Evolutionary conservation across 352 stramenopile genomes (phyloP).

Genomic region (Blastocystis sp.): DNA sequence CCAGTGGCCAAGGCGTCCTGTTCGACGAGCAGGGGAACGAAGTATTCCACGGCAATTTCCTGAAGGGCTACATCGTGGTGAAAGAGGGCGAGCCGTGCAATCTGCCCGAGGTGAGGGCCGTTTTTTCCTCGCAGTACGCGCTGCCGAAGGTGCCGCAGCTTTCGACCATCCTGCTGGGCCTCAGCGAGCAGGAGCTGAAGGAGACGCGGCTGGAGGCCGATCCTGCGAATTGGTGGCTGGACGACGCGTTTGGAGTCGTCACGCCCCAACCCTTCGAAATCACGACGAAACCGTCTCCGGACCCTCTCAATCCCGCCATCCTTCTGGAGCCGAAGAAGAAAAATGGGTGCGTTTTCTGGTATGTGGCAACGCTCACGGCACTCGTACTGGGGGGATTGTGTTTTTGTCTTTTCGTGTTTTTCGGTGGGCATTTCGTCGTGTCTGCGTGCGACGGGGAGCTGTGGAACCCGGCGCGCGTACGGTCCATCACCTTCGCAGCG

Average conservation of each 20-base stretch:
- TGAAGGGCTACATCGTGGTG: neutral
- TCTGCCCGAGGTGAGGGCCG: neutral
- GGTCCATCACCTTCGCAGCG: neutral
- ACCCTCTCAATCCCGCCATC: no score
- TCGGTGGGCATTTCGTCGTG: neutral
- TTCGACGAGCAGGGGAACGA: neutral
- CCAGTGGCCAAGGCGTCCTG: neutral
- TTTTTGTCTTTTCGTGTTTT: neutral
- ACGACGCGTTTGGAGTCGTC: neutral
- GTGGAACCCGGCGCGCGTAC: neutral
- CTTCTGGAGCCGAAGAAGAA: no score
- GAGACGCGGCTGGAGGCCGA: neutral
- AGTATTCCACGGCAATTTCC: neutral
- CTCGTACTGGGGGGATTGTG: no score
- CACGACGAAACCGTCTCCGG: no score
- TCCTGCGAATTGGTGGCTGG: neutral
- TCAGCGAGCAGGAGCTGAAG: neutral
- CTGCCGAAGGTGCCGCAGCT: neutral
- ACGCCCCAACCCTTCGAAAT: no score
- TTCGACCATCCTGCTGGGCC: neutral
- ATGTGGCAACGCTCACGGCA: no score
- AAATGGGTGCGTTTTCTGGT: no score
- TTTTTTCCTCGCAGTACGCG: neutral
- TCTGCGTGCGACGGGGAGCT: neutral
- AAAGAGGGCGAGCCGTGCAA: neutral